These are phyloP conservation scores for Agarophyton chilense DNA, from an alignment of 23 red algal species.

Conservation along the genomic window DNA sequence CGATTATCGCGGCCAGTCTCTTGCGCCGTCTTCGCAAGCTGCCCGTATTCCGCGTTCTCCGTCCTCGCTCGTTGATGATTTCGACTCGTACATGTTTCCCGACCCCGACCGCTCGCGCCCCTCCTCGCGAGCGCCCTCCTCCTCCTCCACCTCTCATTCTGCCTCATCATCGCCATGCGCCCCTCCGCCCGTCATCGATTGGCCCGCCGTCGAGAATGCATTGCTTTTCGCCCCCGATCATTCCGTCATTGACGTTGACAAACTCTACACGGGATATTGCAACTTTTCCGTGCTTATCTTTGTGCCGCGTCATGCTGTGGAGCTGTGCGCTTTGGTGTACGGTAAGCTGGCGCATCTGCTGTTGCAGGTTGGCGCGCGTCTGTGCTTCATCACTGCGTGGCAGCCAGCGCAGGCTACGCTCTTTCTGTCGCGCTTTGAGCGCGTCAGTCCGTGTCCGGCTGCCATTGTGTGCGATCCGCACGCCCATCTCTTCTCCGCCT, in stretches of 20 bases:
- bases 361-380: slow-evolving; percentile 33
- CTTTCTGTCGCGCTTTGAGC: slow-evolving; percentile 60
- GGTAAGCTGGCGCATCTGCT: slow-evolving; percentile 50
- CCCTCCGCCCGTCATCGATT: slow-evolving; percentile 22
- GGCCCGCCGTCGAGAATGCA: slow-evolving; percentile 23
- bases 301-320: slow-evolving; percentile 40
- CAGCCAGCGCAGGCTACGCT: slow-evolving; percentile 20
- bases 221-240: slow-evolving; percentile 32
- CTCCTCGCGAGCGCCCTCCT: slow-evolving; percentile 4
- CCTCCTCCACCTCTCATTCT: slow-evolving; percentile 12
- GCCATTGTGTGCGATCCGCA: slow-evolving; percentile 60
- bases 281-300: slow-evolving; percentile 49
- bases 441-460: slow-evolving; percentile 60
- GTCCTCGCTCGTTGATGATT: slow-evolving; percentile 42
- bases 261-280: slow-evolving; percentile 57
- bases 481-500: slow-evolving; percentile 35
- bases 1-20: slow-evolving; percentile 38
- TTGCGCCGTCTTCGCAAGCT: neutral
- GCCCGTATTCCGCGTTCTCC: no score
- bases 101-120: slow-evolving; percentile 8
- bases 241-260: slow-evolving; percentile 15
- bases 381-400: slow-evolving; percentile 66
- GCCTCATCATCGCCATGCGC: neutral
- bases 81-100: slow-evolving; percentile 62
- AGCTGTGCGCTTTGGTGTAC: slow-evolving; percentile 62